These are phyloP conservation scores for Sungouiozyma ichnusensis DNA, from an alignment of 805 yeast genomes.

Conservation along the genomic window DNA sequence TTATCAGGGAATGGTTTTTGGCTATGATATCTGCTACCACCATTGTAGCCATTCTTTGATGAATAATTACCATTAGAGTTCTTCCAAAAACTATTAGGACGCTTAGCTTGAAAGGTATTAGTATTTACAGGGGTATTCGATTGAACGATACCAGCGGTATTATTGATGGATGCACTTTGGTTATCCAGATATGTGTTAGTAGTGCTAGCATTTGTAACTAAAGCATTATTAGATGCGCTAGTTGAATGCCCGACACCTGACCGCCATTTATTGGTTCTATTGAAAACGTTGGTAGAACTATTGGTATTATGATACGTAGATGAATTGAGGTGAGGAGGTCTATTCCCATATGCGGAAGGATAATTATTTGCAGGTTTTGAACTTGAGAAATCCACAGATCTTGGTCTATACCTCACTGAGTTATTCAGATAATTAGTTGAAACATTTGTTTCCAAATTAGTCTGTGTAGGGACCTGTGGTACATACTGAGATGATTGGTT, in stretches of 20 bases:
- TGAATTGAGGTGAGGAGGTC: background rate
- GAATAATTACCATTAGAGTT: background rate
- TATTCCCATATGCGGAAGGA: background rate
- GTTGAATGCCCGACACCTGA: slow-evolving; percentile 4
- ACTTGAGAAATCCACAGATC: slow-evolving; percentile 8
- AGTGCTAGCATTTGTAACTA: background rate
- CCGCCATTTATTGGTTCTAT: slow-evolving; percentile 19
- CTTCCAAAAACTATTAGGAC: slow-evolving; percentile 12
- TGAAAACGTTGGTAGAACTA: slow-evolving; percentile 10
- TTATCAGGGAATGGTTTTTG: background rate
- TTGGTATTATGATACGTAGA: slow-evolving; percentile 3
- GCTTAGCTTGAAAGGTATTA: background rate
- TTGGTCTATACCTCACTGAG: slow-evolving; percentile 12
- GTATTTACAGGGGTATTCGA: background rate
- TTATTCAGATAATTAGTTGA: background rate
- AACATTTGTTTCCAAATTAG: background rate
- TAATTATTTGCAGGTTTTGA: slow-evolving; percentile 3
- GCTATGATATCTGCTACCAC: background rate
- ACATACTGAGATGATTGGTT: slow-evolving; percentile 9
- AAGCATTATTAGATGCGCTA: slow-evolving; percentile 4
- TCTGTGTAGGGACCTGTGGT: background rate
- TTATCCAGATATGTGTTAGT: background rate
- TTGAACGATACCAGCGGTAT: background rate
- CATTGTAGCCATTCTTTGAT: background rate
- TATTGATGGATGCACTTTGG: background rate